Percentiles rank a stretch among this genome's conserved stretches.
phyloP scores from a whole-genome alignment of 2,329 filamentous ascomycete genomes.

The Diaporthe sp. region DNA sequence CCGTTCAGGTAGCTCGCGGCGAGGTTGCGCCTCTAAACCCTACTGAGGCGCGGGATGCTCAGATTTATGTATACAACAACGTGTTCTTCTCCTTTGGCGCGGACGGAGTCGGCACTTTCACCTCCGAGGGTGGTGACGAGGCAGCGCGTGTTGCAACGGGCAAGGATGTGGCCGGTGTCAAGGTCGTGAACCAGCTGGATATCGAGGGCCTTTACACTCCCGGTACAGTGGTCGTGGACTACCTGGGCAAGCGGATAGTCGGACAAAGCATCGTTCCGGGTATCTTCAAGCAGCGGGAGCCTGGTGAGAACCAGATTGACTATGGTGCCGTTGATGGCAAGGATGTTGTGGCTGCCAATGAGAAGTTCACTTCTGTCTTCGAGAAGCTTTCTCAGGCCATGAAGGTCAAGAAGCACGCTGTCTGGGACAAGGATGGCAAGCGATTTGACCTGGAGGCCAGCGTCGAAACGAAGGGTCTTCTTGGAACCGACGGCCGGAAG shows the following conservation, averaged over 20 bases:
- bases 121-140: slow-evolving; percentile 95
- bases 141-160: slow-evolving; percentile 95
- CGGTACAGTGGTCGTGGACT: slow-evolving; percentile 96
- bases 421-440: slow-evolving; percentile 97
- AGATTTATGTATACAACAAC: slow-evolving; percentile 99
- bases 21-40: slow-evolving; percentile 96
- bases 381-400: slow-evolving; percentile 91
- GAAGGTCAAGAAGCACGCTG: slow-evolving; percentile 92
- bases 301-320: slow-evolving; percentile 98
- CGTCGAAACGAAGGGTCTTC: slow-evolving; percentile 97
- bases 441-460: slow-evolving; percentile 93
- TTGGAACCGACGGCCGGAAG: slow-evolving; percentile 96
- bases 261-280: slow-evolving; percentile 98
- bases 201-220: slow-evolving; percentile 95
- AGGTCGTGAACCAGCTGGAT: slow-evolving; percentile 96
- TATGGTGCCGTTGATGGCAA: slow-evolving; percentile 98
- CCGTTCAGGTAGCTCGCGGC: slow-evolving; percentile 90
- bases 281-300: slow-evolving; percentile 98
- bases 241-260: slow-evolving; percentile 96
- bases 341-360: slow-evolving; percentile 91
- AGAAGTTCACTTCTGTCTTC: slow-evolving; percentile 87
- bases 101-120: slow-evolving; percentile 97
- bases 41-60: slow-evolving; percentile 90
- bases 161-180: slow-evolving; percentile 95
- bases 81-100: slow-evolving; percentile 99